Evolutionary conservation across 1,284 basidiomycete genomes (phyloP), one percentile per base, ranked within the genome.

Genomic region (Melampsora larici-populina): DNA sequence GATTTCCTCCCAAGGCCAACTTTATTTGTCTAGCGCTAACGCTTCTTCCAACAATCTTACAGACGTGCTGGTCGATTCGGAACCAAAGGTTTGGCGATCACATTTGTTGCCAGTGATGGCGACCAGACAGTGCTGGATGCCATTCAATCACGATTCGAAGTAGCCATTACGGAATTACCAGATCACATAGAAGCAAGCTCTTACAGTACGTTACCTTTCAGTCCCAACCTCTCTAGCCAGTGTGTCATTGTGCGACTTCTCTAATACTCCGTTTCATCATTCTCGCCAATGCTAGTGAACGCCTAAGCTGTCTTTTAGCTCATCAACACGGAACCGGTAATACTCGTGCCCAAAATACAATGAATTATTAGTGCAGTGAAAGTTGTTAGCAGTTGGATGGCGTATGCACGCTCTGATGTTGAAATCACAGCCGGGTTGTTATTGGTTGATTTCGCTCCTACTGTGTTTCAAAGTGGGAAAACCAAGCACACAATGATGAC

Each of bases 41-140:
- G 21, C 33, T 18, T 8, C 29, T 46, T 68, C 21, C n/a, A 26
- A 46, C n/a, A 26, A n/a, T 46, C 43, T 72, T 58, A 31, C 49
- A 76, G 74, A 81, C 95, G 97, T 88, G 97, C 97, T 80, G 97
- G 97, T 81, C 93, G 97, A 82, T 99, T 99, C 86, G 97, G 97
- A 81, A 99, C 97, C 64, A 99, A 99, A 86, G 97, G 97, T 89
- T 89, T 99, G 55, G 95, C 95, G n/a, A 94, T 99, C 85, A 96
- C 94, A 13, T 99, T 97, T 84, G 93, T 97, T 66, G 90, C 94
- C 4, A 92, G 90, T 36, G 95, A 97, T 73, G 89, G 88, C 79
- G 97, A 99, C 84, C 90, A 92, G 83, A 91, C 93, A 85, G 95
- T 99, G 79, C 91, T 99, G 89, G 88, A 90, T 73, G 88, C 91